phyloP scores from a whole-genome alignment of 139 green algal species.

The Closterium sp. region DNA sequence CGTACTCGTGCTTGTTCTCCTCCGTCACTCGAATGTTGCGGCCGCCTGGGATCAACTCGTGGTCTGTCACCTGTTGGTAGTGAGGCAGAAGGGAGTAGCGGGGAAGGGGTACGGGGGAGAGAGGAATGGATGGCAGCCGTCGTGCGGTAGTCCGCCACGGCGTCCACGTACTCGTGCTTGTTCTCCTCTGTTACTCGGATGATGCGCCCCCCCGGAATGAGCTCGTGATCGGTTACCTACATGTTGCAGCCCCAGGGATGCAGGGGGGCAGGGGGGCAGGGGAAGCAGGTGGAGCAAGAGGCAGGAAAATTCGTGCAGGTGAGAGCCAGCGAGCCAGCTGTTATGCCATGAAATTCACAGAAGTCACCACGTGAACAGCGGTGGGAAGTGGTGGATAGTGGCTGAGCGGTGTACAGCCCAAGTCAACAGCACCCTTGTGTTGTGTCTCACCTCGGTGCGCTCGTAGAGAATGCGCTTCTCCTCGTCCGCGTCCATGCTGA shows the following conservation, averaged over 20 bases:
- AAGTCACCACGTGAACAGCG: too few relatives aligned
- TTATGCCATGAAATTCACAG: too few relatives aligned
- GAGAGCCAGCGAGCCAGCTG: too few relatives aligned
- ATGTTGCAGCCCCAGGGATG: too few relatives aligned
- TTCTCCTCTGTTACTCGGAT: slow-evolving; percentile 89
- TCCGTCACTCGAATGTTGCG: slow-evolving; percentile 81
- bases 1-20: slow-evolving; percentile 94
- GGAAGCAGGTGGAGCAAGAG: too few relatives aligned
- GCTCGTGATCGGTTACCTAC: slow-evolving; percentile 64
- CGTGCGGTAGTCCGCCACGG: slow-evolving; percentile 90
- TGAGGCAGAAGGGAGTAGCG: neutral
- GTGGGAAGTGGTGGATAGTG: too few relatives aligned
- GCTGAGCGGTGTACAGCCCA: too few relatives aligned
- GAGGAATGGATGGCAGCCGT: slow-evolving; percentile 91
- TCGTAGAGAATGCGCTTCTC: slow-evolving; percentile 56
- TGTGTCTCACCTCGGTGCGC: slow-evolving; percentile 25
- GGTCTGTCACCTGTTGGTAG: slow-evolving; percentile 31
- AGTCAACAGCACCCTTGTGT: too few relatives aligned
- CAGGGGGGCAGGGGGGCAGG: too few relatives aligned
- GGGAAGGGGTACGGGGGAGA: too few relatives aligned
- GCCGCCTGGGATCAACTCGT: slow-evolving; percentile 81
- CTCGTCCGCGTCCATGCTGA: slow-evolving; percentile 66
- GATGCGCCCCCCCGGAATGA: slow-evolving; percentile 73
- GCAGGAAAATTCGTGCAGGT: too few relatives aligned
- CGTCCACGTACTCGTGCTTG: slow-evolving; percentile 94